These are phyloP conservation scores for Medicago lupulina DNA, from an alignment of 306 rosid genomes.

Conservation along the genomic window DNA sequence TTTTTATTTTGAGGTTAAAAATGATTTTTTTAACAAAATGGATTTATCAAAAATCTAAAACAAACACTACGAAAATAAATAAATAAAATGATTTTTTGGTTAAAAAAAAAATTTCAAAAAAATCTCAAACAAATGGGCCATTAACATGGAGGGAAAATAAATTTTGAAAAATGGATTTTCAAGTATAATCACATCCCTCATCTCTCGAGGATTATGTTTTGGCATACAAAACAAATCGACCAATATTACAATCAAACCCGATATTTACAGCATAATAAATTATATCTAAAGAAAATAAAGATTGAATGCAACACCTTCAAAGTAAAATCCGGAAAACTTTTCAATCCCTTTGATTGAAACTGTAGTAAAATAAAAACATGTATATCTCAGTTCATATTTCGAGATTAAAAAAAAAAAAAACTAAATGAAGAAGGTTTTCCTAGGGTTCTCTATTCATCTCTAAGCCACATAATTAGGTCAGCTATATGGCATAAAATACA, in stretches of 20 bases:
- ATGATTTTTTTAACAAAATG: too few relatives aligned
- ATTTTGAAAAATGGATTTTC: neutral
- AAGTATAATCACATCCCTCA: conserved; percentile 32
- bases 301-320: conserved; percentile 31
- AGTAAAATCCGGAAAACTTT: conserved; percentile 42
- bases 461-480: conserved; percentile 50
- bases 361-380: conserved; percentile 34
- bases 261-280: conserved; percentile 21
- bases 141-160: too few relatives aligned
- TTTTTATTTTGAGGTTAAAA: too few relatives aligned
- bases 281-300: conserved; percentile 24
- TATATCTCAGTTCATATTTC: conserved; percentile 35
- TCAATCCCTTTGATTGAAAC: conserved; percentile 37
- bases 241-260: conserved; percentile 39
- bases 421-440: conserved; percentile 40
- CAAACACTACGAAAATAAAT: too few relatives aligned
- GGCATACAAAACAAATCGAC: conserved; percentile 14
- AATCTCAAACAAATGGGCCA: too few relatives aligned
- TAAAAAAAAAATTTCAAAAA: too few relatives aligned
- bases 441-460: conserved; percentile 48
- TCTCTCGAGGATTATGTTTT: conserved; percentile 26
- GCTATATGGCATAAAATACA: conserved; percentile 55
- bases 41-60: too few relatives aligned
- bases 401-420: conserved; percentile 26
- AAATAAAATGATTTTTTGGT: too few relatives aligned